Base-by-base conservation (phyloP, 352 stramenopile species). In the Phytophthora lateralis region DNA sequence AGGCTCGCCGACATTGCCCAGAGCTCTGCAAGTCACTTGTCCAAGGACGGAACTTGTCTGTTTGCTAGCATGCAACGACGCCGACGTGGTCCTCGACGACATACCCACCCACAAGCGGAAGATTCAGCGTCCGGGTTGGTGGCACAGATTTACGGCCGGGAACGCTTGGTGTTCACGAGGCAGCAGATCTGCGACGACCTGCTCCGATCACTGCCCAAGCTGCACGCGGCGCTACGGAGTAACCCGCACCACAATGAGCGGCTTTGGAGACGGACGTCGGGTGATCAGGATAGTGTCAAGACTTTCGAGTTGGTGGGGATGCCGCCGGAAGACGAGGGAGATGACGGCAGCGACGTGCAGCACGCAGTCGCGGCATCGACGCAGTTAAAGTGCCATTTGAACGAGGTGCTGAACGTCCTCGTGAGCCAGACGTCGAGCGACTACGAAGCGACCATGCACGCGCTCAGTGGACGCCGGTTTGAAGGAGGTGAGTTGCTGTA, bases 341-440 rank as follows among this genome's bases (percentile, higher is more conserved):
- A 20, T 9, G 35, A 42, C 5, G 35, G 35, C 2, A 42, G 35
- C 14, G 35, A 42, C 1, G 35, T 42, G 12, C 35, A 15, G 6
- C 35, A 42, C 15, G 35, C 35, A 20, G 35, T 42, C 5, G 35
- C 35, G 15, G 35, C 35, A 15, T 42, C 35, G 51, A 75, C 57
- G 10, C 65, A 80, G 63, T 63, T 86, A n/a, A 58, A 61, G 27
- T 82, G 70, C 51, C 76, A 85, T 39, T 14, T 85, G 43, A 82
- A 85, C 50, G 76, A 85, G 39, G 70, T 82, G 27, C 63, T 71
- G 15, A 69, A 59, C 34, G 62, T 68, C 20, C 43, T 67, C 17
- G 66, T 78, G 26, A 63, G 63, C n/a, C 64, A 52, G 10, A 59
- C 80, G 21, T 74, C 73, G 38, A 57, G 37, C 32, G 66, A 75